phyloP scores from a whole-genome alignment of 2,329 filamentous ascomycete species.

The Diaporthe ilicicola region DNA sequence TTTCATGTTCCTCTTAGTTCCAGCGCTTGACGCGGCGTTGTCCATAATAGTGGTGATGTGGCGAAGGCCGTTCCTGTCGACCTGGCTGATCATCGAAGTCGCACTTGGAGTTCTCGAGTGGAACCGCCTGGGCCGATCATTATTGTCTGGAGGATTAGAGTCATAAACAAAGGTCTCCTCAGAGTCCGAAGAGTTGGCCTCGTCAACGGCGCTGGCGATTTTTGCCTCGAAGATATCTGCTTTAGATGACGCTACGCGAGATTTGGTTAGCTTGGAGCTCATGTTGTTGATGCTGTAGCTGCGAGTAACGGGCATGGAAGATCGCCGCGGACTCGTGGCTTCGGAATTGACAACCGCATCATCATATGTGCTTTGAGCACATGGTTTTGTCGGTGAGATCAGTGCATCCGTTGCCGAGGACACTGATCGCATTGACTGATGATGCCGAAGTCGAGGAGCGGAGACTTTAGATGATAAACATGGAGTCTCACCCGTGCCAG shows the following conservation, averaged over 20 bases:
- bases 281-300: slow-evolving; percentile 46
- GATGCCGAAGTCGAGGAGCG: slow-evolving; percentile 49
- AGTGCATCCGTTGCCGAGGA: slow-evolving; percentile 41
- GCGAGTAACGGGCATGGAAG: slow-evolving; percentile 36
- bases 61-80: slow-evolving; percentile 67
- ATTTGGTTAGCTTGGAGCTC: slow-evolving; percentile 55
- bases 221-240: slow-evolving; percentile 98
- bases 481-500: slow-evolving; percentile 74
- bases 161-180: slow-evolving; percentile 99
- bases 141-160: slow-evolving; percentile 83
- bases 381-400: slow-evolving; percentile 46
- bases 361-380: slow-evolving; percentile 45
- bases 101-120: slow-evolving; percentile 96
- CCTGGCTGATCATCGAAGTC: slow-evolving; percentile 80
- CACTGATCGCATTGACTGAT: slow-evolving; percentile 49
- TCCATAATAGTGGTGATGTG: slow-evolving; percentile 76
- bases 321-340: slow-evolving; percentile 37
- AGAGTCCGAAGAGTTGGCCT: slow-evolving; percentile 95
- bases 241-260: slow-evolving; percentile 81
- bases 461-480: slow-evolving; percentile 37
- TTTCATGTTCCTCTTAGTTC: slow-evolving; percentile 93
- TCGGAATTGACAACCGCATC: slow-evolving; percentile 36
- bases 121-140: slow-evolving; percentile 74
- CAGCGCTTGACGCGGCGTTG: slow-evolving; percentile 57
- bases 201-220: slow-evolving; percentile 93